Percentiles rank a stretch among this genome's conserved stretches.
phyloP scores from a whole-genome alignment of 371 early-diverging fungal species.

The Haplosporangium sp. region DNA sequence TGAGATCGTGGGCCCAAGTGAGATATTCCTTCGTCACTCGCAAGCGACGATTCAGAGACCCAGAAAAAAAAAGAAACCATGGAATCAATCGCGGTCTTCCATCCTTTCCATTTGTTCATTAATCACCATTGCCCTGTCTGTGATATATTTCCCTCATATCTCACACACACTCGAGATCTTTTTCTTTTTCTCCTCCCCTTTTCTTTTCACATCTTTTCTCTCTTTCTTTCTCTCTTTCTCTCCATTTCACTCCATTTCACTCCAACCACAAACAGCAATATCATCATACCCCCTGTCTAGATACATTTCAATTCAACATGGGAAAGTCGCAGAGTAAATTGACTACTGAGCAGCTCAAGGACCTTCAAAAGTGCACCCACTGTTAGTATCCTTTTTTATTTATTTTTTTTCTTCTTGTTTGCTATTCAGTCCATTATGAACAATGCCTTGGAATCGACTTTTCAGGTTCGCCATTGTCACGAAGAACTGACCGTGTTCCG shows the following conservation, averaged over 20 bases:
- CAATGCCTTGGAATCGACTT: background rate
- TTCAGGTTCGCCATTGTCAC: background rate
- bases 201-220: too few relatives aligned
- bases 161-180: background rate
- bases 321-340: conserved; percentile 90
- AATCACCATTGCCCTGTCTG: background rate
- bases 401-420: background rate
- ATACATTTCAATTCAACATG: conserved; percentile 60
- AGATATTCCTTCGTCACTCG: too few relatives aligned
- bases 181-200: background rate
- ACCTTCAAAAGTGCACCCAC: conserved; percentile 82
- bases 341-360: conserved; percentile 80
- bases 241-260: background rate
- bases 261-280: background rate
- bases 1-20: too few relatives aligned
- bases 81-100: too few relatives aligned
- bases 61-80: too few relatives aligned
- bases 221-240: background rate
- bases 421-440: background rate
- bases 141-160: background rate
- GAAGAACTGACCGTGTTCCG: background rate
- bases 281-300: background rate
- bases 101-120: too few relatives aligned
- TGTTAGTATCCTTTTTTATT: conserved; percentile 69
- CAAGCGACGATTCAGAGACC: too few relatives aligned